Base-by-base conservation (phyloP, 2,329 filamentous ascomycete species). In the Chaetomium strumarium region DNA sequence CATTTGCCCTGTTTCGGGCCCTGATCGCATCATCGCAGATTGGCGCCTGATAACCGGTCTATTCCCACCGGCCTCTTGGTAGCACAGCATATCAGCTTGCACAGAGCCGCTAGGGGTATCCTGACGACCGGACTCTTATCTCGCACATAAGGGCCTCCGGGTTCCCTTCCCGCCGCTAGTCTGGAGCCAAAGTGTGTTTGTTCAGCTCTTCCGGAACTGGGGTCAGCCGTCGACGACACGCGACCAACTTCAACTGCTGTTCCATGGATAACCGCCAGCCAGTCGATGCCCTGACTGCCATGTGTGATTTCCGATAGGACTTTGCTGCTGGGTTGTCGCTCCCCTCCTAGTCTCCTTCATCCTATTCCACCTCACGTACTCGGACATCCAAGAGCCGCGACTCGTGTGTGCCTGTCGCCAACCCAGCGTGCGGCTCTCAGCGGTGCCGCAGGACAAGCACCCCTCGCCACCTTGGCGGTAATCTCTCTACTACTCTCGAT, bases 261-360 rank as follows among this genome's bases (percentile, higher is more conserved):
- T 55, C 54, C 55, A 63, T 63, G 61, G 60, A 63, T 56, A 55
- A 51, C 33, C 45, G 47, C 48, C 49, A 38, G 46, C 48, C 45
- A 46, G 44, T 51, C 45, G 45, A 53, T 8, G 43, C 40, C 37
- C 37, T 49, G 40, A 53, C 47, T 63, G 61, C 54, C 60, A 64
- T 64, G 61, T 55, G 43, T 58, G 55, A 61, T 50, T 59, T 59
- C 56, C 60, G 58, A 51, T 64, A 62, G 56, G 52, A 20, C 38
- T 29, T 8, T 41, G 49, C 46, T 54, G 50, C 33, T 33, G 29
- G 34, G 56, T 55, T 48, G 46, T 52, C 29, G 6, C 13, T 30
- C 39, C 13, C 30, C 17, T 3, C 29, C 33, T 37, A 37, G 19
- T 29, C 49, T 40, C 46, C 31, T 33, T 9, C 16, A 41, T 16